Base-by-base conservation (phyloP, 805 yeast genomes). In the Brettanomyces bruxellensis region DNA sequence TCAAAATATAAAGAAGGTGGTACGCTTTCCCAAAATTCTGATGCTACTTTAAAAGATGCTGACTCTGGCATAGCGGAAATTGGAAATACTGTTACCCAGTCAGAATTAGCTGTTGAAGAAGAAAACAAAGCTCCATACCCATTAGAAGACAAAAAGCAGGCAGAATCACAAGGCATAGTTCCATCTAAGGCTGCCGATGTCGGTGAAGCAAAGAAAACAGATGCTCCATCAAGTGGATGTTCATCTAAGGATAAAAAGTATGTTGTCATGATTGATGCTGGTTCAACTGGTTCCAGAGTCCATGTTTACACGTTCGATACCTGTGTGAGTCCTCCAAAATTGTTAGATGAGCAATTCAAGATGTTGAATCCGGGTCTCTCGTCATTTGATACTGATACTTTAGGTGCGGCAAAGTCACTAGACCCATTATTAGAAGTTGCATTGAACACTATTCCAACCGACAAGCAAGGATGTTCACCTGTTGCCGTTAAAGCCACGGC, bases 401-500 rank as follows among this genome's bases (percentile, higher is more conserved):
- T 55, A 23, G 93, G 86, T 34, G 99, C 98, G 14, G 99, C 99
- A 22, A 67, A 71, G n/a, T 86, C 96, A 1, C 74, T 93, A 53
- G 95, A 93, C 58, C 83, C 88, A 41, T 74, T 93, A 56, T 71
- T 93, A 55, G 72, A 86, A 32, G 55, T 77, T 11, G 99, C 99
- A 0, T 58, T 90, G 55, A 71, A 79, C 34, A 66, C 79, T 13
- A 86, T 93, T 45, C 99, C 99, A 34, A 72, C 74, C 50, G 74
- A 74, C 39, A 70, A 75, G 58, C 88, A 80, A 57, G 65, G 71
- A 0, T 93, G 98, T 68, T 81, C 98, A 2, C 99, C 98, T 5
- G 77, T 93, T 41, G 95, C 97, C 1, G 96, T 93, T 40, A 91
- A 90, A 70, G 99, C 99, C 45, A 93, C 99, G 43, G 99, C 99